A percentile compares a stretch with the other conserved stretches of the same genome.
phyloP scores from a whole-genome alignment of 2,329 filamentous ascomycete genomes.

The Alternaria arbusti region DNA sequence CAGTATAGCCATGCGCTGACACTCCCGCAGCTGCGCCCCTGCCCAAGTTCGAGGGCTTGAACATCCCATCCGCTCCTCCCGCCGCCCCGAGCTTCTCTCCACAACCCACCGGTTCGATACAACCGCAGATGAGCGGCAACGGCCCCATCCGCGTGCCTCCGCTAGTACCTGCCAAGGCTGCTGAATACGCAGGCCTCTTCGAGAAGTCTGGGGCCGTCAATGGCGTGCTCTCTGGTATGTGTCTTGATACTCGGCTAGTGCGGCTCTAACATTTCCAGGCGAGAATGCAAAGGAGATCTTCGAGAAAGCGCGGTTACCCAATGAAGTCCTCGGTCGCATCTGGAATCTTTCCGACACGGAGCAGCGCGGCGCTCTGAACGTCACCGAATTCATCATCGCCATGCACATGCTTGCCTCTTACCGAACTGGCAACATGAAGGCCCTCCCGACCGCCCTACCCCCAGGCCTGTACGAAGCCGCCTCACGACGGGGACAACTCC shows the following conservation, averaged over 20 bases:
- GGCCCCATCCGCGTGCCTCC: constrained; percentile 86
- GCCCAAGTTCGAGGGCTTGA: constrained; percentile 87
- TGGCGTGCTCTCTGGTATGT: constrained; percentile 72
- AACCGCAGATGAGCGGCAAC: constrained; percentile 49
- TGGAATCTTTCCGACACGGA: constrained; percentile 96
- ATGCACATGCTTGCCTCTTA: constrained; percentile 96
- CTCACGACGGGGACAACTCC: constrained; percentile 62
- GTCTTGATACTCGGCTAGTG: too few relatives aligned
- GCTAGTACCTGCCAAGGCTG: constrained; percentile 84
- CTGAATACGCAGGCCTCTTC: constrained; percentile 88
- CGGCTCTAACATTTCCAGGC: constrained; percentile 55
- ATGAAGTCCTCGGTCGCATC: constrained; percentile 90
- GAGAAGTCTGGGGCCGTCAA: constrained; percentile 83
- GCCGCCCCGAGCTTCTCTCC: constrained; percentile 56
- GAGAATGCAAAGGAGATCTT: constrained; percentile 94
- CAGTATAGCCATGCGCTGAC: constrained; percentile 21
- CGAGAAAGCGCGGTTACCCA: constrained; percentile 87
- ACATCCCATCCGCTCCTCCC: constrained; percentile 56
- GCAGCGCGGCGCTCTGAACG: constrained; percentile 83
- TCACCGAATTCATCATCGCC: constrained; percentile 94
- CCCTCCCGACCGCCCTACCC: constrained; percentile 80
- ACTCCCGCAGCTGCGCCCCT: constrained; percentile 71
- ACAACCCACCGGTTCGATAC: constrained; percentile 43
- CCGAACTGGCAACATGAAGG: constrained; percentile 81
- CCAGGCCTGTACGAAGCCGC: constrained; percentile 90